Conservation (phyloP, 257 asterid species). For the Forsythia suspensa region DNA sequence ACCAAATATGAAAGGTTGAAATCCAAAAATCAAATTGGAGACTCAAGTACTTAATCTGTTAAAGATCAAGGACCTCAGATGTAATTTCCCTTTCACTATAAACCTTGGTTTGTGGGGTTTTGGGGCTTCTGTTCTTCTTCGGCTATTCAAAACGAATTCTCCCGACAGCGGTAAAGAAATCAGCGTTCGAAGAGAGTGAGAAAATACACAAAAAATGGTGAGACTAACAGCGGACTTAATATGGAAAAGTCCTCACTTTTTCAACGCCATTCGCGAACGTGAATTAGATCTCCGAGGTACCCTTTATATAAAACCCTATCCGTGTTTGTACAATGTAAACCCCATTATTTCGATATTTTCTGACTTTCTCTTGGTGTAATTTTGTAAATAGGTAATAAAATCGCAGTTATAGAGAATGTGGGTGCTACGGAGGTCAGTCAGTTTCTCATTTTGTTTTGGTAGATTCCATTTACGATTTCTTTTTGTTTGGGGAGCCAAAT, state of each 20-base stretch:
- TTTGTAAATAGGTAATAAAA: conserved; percentile 68
- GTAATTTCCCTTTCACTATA: neutral
- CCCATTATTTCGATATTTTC: neutral
- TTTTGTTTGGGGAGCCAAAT: neutral
- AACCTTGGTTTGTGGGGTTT: neutral
- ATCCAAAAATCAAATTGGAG: no score
- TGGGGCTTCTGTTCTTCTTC: neutral
- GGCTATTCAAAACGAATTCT: neutral
- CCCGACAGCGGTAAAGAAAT: neutral
- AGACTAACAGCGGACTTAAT: conserved; percentile 85
- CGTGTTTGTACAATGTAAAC: neutral
- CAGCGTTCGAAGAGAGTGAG: neutral
- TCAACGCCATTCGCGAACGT: conserved; percentile 93
- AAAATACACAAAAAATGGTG: conserved; percentile 51
- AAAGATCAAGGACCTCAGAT: no score
- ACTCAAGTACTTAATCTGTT: no score
- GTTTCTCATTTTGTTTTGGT: conserved; percentile 6
- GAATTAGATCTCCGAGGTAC: conserved; percentile 95
- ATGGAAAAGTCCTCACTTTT: conserved; percentile 95
- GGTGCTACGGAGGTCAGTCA: conserved; percentile 98
- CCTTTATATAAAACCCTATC: conserved; percentile 31
- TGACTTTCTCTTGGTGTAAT: neutral
- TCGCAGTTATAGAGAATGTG: conserved; percentile 86
- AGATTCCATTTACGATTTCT: neutral
- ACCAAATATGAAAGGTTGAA: no score